Conservation (phyloP, 768 basidiomycete genomes). For the Rhizopogon vesiculosus region DNA sequence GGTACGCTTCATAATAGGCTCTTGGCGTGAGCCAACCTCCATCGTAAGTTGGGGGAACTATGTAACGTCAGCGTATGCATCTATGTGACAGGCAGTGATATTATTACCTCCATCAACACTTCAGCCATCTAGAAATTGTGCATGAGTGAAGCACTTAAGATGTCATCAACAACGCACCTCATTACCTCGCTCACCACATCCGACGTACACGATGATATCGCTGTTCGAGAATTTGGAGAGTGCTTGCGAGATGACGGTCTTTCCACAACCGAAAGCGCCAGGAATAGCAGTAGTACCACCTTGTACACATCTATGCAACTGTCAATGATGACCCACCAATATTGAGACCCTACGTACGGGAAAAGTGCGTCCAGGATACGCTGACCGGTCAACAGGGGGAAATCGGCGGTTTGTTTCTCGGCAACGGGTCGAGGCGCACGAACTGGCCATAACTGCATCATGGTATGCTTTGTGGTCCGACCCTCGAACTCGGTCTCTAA, state of each 20-base stretch:
- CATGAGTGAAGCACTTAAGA: conserved; percentile 40
- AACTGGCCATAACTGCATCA: conserved; percentile 99
- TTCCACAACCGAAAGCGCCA: conserved; percentile 97
- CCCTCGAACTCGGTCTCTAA: conserved; percentile 98
- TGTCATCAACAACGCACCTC: conserved; percentile 47
- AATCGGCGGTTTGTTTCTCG: conserved; percentile 93
- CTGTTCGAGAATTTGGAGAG: conserved; percentile 99
- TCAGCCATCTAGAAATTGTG: conserved; percentile 74
- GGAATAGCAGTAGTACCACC: conserved; percentile 97
- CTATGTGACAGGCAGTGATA: neutral
- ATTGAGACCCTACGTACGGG: conserved; percentile 53
- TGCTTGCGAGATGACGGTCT: conserved; percentile 98
- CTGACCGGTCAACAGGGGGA: conserved; percentile 92
- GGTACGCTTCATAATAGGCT: conserved; percentile 99
- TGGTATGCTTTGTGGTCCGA: conserved; percentile 85
- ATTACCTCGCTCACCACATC: conserved; percentile 98
- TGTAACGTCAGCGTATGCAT: neutral
- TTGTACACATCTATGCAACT: conserved; percentile 72
- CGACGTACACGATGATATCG: conserved; percentile 98
- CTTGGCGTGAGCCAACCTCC: conserved; percentile 88
- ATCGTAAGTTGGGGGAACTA: conserved; percentile 89
- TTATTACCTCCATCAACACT: conserved; percentile 90
- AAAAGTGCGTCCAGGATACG: conserved; percentile 96
- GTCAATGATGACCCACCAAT: conserved; percentile 1
- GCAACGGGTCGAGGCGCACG: conserved; percentile 93